Percentiles rank a stretch among this genome's conserved stretches.
phyloP scores from a whole-genome alignment of 163 green algal species.

The Coccomyxa subellipsoidea region DNA sequence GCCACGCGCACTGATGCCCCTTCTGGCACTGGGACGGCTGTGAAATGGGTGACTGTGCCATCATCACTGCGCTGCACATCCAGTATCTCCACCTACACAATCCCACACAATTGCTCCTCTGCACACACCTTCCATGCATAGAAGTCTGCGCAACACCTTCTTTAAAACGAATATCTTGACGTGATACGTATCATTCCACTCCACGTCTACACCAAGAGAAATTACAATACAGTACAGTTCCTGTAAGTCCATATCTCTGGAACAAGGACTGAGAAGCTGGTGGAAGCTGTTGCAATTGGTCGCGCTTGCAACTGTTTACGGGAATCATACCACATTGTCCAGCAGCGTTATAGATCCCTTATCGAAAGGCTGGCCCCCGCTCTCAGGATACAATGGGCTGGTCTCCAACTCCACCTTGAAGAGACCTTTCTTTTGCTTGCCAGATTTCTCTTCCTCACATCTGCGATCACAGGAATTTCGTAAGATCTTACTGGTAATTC shows the following conservation, averaged over 20 bases:
- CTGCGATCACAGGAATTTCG: neutral
- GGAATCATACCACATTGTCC: neutral
- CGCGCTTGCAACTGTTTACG: neutral
- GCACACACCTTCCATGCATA: neutral
- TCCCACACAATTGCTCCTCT: neutral
- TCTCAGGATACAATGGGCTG: neutral
- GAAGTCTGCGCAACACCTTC: neutral
- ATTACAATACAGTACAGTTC: too few species aligned
- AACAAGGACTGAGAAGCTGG: neutral
- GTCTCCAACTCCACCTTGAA: neutral
- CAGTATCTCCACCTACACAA: neutral
- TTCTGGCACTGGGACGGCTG: neutral
- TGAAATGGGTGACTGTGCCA: neutral
- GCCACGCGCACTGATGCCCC: neutral
- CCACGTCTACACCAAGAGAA: too few species aligned
- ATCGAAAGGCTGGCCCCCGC: neutral
- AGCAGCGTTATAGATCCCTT: neutral
- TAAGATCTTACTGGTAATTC: too few species aligned
- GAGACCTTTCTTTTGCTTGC: neutral
- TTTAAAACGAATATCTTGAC: too few species aligned
- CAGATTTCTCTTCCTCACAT: neutral
- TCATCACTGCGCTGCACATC: neutral
- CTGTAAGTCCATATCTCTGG: too few species aligned
- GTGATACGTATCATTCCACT: too few species aligned
- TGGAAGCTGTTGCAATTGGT: neutral